Evolutionary conservation across 1,284 basidiomycete species (phyloP).

Genomic region (Ustilago shanxiensis): DNA sequence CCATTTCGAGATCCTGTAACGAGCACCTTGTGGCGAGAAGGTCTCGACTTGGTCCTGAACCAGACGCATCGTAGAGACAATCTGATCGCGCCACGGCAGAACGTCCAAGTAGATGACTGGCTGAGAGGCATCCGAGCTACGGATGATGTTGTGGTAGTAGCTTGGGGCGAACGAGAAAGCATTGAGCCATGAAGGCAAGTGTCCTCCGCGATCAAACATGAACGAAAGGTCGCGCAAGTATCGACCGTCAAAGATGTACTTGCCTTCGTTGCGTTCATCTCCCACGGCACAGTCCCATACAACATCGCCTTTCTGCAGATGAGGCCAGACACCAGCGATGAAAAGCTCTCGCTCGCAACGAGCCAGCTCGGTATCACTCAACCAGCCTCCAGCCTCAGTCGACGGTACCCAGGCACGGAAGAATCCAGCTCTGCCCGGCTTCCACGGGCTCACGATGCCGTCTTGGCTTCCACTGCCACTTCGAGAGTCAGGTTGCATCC

Average conservation of each 20-base stretch:
- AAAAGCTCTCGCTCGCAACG: slow-evolving; percentile 67
- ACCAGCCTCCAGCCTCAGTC: slow-evolving; percentile 53
- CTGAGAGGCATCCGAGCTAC: slow-evolving; percentile 45
- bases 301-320: slow-evolving; percentile 70
- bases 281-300: slow-evolving; percentile 70
- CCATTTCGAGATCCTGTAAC: slow-evolving; percentile 70
- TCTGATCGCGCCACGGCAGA: slow-evolving; percentile 64
- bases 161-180: slow-evolving; percentile 68
- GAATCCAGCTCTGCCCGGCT: slow-evolving; percentile 68
- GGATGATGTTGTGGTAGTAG: slow-evolving; percentile 71
- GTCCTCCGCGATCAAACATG: slow-evolving; percentile 69
- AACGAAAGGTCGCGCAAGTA: slow-evolving; percentile 68
- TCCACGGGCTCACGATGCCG: slow-evolving; percentile 54
- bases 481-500: slow-evolving; percentile 61
- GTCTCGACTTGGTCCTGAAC: slow-evolving; percentile 70
- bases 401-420: slow-evolving; percentile 71
- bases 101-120: slow-evolving; percentile 68
- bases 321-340: slow-evolving; percentile 67
- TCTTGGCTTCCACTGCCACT: background rate
- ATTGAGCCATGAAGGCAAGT: slow-evolving; percentile 71
- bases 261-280: slow-evolving; percentile 61
- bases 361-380: slow-evolving; percentile 61
- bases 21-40: slow-evolving; percentile 65
- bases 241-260: slow-evolving; percentile 70
- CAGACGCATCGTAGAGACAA: slow-evolving; percentile 68